A percentile compares a stretch with the other conserved stretches of the same genome.
Evolutionary conservation across 768 basidiomycete species (phyloP).

Genomic region (Tulasnella sp.): DNA sequence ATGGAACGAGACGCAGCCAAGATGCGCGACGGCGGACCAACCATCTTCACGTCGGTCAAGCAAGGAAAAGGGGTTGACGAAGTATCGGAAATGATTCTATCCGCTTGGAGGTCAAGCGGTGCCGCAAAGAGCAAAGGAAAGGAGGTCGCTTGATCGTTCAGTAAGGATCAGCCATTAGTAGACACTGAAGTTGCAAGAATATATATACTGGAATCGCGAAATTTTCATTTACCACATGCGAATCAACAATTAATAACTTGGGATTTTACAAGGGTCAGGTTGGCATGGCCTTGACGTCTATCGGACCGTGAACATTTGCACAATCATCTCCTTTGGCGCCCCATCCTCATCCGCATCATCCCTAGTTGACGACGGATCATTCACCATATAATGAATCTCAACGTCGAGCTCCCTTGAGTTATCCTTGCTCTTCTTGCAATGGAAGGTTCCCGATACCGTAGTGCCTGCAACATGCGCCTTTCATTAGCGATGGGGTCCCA

Average conservation of each 20-base stretch:
- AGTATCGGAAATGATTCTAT: slow-evolving; percentile 68
- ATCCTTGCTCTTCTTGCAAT: slow-evolving; percentile 64
- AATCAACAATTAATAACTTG: background rate
- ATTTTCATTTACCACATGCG: background rate
- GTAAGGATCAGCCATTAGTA: background rate
- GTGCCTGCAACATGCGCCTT: slow-evolving; percentile 44
- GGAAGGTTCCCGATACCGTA: slow-evolving; percentile 68
- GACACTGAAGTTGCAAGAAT: background rate
- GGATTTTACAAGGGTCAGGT: background rate
- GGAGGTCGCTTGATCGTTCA: background rate
- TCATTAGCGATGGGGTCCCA: background rate
- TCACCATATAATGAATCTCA: slow-evolving; percentile 71
- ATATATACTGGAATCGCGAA: background rate
- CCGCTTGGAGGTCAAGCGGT: slow-evolving; percentile 64
- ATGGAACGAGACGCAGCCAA: slow-evolving; percentile 89
- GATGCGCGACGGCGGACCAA: slow-evolving; percentile 94
- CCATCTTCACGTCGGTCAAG: slow-evolving; percentile 80
- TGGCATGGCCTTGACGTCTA: slow-evolving; percentile 29
- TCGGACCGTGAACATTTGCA: slow-evolving; percentile 74
- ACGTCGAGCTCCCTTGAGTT: slow-evolving; percentile 88
- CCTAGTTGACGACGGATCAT: slow-evolving; percentile 27
- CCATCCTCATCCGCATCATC: slow-evolving; percentile 26
- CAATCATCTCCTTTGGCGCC: slow-evolving; percentile 40
- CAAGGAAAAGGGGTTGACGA: slow-evolving; percentile 72
- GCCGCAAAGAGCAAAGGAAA: background rate